Conservation (phyloP, 192 early-diverging fungal genomes). For the Coemansia javaensis region DNA sequence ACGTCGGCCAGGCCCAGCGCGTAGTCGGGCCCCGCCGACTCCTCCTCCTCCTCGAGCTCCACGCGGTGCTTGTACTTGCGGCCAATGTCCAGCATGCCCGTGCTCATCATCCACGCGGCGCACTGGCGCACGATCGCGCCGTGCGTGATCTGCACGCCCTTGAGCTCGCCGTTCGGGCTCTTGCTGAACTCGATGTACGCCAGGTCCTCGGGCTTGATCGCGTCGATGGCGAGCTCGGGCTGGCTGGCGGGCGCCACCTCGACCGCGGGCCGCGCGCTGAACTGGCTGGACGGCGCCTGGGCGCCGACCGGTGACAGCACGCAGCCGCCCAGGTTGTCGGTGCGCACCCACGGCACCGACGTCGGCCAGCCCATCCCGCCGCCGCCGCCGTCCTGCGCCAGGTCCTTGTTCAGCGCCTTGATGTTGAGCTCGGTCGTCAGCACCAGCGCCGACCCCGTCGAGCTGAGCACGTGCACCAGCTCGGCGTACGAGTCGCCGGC, state of each 20-base stretch:
- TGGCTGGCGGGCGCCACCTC: conserved; percentile 9
- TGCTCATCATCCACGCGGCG: conserved; percentile 35
- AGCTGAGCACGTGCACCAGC: conserved; percentile 67
- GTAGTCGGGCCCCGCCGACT: conserved; percentile 6
- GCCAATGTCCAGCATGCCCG: conserved; percentile 39
- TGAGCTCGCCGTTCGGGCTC: conserved; percentile 74
- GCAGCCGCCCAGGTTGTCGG: conserved; percentile 64
- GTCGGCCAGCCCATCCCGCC: conserved; percentile 61
- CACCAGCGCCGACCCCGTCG: conserved; percentile 61
- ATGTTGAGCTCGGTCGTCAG: conserved; percentile 79
- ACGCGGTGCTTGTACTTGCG: conserved; percentile 46
- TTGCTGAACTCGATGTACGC: conserved; percentile 87
- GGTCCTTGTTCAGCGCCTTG: conserved; percentile 68
- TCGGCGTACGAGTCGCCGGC: conserved; percentile 77
- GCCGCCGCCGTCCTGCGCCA: conserved; percentile 44
- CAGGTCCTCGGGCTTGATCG: conserved; percentile 49
- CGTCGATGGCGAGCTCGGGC: conserved; percentile 16
- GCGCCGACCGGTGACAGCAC: conserved; percentile 47
- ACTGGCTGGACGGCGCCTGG: conserved; percentile 21
- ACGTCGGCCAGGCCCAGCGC: conserved; percentile 20
- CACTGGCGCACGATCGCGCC: conserved; percentile 72
- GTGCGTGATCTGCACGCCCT: conserved; percentile 77
- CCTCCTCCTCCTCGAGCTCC: conserved; percentile 31
- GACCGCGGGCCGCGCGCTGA: conserved; percentile 13
- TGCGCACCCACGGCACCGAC: conserved; percentile 76